These are phyloP conservation scores for Fusarium sp. DNA, from an alignment of 2,329 filamentous ascomycete species.

Conservation along the genomic window DNA sequence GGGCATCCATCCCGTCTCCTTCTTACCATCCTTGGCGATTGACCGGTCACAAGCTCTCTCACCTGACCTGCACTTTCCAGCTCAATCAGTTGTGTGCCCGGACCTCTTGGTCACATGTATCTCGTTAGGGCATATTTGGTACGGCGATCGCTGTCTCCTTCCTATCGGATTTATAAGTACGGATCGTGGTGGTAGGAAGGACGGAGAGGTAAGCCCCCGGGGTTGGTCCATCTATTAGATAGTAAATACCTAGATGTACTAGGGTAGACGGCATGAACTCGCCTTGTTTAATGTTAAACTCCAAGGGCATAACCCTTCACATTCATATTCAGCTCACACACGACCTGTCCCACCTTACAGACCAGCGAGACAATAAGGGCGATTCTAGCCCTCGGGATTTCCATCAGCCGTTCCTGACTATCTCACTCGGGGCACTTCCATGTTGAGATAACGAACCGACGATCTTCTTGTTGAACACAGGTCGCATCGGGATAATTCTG, in stretches of 20 bases:
- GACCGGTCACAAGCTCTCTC: slow-evolving; percentile 36
- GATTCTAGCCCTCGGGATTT: slow-evolving; percentile 29
- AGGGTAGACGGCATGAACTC: not conserved
- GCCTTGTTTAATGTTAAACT: not conserved
- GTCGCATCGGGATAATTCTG: slow-evolving; percentile 34
- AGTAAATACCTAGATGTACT: not conserved
- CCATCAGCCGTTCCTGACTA: slow-evolving; percentile 44
- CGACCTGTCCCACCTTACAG: not conserved
- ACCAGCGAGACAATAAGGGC: slow-evolving; percentile 2
- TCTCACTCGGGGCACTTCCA: slow-evolving; percentile 28
- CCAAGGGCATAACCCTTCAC: not conserved
- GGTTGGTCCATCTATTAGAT: not conserved
- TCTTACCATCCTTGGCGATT: slow-evolving; percentile 30
- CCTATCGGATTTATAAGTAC: not conserved
- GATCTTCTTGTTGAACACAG: slow-evolving; percentile 38
- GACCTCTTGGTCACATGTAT: slow-evolving; percentile 29
- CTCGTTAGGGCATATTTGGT: slow-evolving; percentile 15
- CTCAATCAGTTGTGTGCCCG: slow-evolving; percentile 18
- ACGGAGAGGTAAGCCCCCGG: not conserved
- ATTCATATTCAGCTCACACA: not conserved
- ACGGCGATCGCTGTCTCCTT: slow-evolving; percentile 10
- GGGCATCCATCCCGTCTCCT: slow-evolving; percentile 21
- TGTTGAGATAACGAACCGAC: slow-evolving; percentile 38
- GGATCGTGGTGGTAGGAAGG: slow-evolving; percentile 12
- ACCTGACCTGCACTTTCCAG: slow-evolving; percentile 33